These are phyloP conservation scores for Fragaria ananassa DNA, from an alignment of 306 rosid species.

Conservation along the genomic window DNA sequence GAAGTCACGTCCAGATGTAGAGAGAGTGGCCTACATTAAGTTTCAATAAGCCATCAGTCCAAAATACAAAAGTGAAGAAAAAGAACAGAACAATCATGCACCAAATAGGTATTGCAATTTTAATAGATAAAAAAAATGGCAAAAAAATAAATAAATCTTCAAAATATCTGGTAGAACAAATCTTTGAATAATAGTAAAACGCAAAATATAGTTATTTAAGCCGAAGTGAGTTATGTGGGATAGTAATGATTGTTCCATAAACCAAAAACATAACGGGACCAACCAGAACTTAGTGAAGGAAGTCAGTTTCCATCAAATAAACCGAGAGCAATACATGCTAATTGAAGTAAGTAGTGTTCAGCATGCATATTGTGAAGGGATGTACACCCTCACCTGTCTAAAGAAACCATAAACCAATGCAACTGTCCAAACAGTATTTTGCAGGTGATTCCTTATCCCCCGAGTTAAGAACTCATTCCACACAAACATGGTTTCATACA, in stretches of 20 bases:
- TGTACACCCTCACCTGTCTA: conserved; percentile 64
- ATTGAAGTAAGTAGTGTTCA: not conserved
- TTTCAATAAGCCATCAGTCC: conserved; percentile 27
- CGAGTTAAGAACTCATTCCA: conserved; percentile 97
- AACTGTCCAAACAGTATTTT: conserved; percentile 84
- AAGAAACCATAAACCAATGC: conserved; percentile 90
- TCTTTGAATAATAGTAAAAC: not conserved
- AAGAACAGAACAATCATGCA: not conserved
- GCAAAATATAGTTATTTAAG: not conserved
- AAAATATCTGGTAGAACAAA: not conserved
- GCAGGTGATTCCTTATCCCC: conserved; percentile 73
- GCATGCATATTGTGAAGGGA: not conserved
- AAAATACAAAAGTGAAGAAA: conserved; percentile 10
- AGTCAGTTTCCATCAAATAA: not conserved
- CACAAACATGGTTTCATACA: conserved; percentile 87
- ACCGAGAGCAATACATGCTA: not conserved
- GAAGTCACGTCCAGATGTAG: conserved; percentile 62
- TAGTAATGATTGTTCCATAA: not conserved
- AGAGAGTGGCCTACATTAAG: conserved; percentile 58
- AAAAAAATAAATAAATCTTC: not conserved
- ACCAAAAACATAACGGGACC: not conserved
- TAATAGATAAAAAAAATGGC: not conserved
- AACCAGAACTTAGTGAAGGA: not conserved
- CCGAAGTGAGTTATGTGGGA: not conserved
- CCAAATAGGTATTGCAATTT: not conserved